phyloP scores from a whole-genome alignment of 495 filamentous ascomycete genomes.

The Penicillium steckii region DNA sequence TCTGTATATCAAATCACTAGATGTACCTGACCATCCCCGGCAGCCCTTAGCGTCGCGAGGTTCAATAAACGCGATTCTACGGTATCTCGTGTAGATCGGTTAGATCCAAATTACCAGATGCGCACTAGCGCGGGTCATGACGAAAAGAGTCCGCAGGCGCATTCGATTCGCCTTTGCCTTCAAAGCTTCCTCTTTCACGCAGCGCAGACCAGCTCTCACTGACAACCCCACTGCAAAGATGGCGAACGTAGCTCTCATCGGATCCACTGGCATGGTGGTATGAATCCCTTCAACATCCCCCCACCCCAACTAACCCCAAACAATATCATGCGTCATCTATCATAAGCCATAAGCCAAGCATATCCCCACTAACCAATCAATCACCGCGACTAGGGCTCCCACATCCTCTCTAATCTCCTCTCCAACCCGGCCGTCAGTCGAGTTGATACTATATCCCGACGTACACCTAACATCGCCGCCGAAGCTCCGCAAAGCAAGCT shows the following conservation, averaged over 20 bases:
- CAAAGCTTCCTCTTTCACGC: not conserved
- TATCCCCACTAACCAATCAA: not conserved
- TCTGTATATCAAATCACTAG: too few relatives aligned
- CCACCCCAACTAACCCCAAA: not conserved
- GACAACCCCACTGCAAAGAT: slow-evolving; percentile 13
- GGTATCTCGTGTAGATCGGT: too few relatives aligned
- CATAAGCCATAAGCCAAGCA: not conserved
- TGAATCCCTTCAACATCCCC: slow-evolving; percentile 7
- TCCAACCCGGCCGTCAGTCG: slow-evolving; percentile 35
- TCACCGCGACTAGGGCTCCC: slow-evolving; percentile 35
- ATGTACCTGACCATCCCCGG: too few relatives aligned
- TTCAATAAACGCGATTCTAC: too few relatives aligned
- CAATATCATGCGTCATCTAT: not conserved
- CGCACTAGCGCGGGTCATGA: slow-evolving; percentile 4
- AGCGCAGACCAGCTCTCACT: not conserved
- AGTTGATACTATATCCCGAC: slow-evolving; percentile 48
- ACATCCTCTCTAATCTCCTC: slow-evolving; percentile 49
- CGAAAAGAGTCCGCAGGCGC: slow-evolving; percentile 3
- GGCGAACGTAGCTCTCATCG: slow-evolving; percentile 45
- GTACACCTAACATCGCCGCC: slow-evolving; percentile 32
- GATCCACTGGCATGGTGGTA: slow-evolving; percentile 52
- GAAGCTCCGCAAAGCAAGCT: slow-evolving; percentile 38
- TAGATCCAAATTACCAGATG: not conserved
- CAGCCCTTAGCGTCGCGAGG: too few relatives aligned
- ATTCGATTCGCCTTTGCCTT: not conserved